Base-by-base conservation (phyloP, 1,284 basidiomycete genomes). In the Boletus semigastroideus region DNA sequence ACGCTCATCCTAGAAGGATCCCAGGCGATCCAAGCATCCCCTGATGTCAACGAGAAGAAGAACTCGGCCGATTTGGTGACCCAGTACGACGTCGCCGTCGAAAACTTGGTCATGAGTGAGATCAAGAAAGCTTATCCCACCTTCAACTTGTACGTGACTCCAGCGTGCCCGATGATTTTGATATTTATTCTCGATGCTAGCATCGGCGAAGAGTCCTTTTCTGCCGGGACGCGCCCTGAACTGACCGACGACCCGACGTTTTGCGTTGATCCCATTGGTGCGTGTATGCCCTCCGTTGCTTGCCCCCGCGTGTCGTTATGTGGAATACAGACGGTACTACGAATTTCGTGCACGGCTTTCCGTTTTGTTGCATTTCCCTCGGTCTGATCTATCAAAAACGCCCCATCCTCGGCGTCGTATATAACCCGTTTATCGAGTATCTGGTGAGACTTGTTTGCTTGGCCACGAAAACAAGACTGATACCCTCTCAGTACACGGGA, bases 41-140 rank as follows among this genome's bases (percentile, higher is more conserved):
- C 79, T 8, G 77, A 78, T 60, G 77, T 92, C 48, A 83, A 83
- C 59, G 86, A 92, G 76, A 96, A 95, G 80, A 88, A 90, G 70
- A 95, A 95, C 68, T 86, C 90, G 10, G 92, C 94, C 16, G 93
- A 95, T 72, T 78, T 98, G 36, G 96, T 98, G n/a, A 98, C 96
- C 0, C 91, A 98, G 73, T 97, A 93, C 64, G 95, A 99, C 72
- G 90, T 97, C 55, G 85, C 80, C 36, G 94, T 97, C 13, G 95
- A 98, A 69, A 86, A 90, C 58, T 78, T 95, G 50, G 90, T 98
- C 42, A 85, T 84, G 68, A 67, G 78, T 48, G 80, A 85, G 67
- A 84, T 98, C 55, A 72, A 74, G 31, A 70, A 73, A 27, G 75
- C 75, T 44, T 97, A 91, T 70, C 93, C 94, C 0, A 65, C 72